Base-by-base conservation (phyloP, 306 rosid species). In the Fragaria vesca region DNA sequence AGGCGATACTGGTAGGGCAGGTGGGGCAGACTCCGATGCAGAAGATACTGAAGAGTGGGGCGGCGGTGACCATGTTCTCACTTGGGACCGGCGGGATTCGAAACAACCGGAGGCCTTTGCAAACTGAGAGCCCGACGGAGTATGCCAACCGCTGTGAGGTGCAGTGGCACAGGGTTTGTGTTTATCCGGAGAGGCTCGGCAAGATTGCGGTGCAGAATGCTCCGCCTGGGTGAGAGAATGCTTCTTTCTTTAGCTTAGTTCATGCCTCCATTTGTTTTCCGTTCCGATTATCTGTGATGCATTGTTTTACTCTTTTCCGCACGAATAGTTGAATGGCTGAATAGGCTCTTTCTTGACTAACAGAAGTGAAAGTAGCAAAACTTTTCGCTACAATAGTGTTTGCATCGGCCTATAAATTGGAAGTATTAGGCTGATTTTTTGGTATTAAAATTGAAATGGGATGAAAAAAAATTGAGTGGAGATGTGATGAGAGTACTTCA, bases 1-100 rank as follows among this genome's bases (percentile, higher is more conserved):
- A 95, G 98, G 99, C 99, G 21, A 91, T 95, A 66, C 28, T 95
- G 85, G 89, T 95, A 46, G 99, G 97, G 11, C 79, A 86, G 82
- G 96, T 80, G 2, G 97, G 97, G 66, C 97, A 95, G 77, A 85
- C n/a, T 15, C 97, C 99, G 30, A 6, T 95, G 32, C 96, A 91
- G 94, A 95, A 93, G 90, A 86, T 8, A 81, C 89, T 95, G 55
- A 90, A 16, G 77, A 91, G 84, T 63, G 97, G 97, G 12, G 51
- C 42, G 18, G 80, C 66, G 18, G 86, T 95, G 81, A 95, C 97
- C 30, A 60, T 87, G 55, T 71, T 95, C 1, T 88, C 97, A 0
- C 10, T 95, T 0, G 99, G 97, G 40, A 95, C 97, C 0, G 99
- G 99, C 18, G 97, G 99, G 50, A 91, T 95, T 81, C 97, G 93